A percentile compares a stretch with the other conserved stretches of the same genome.
phyloP scores from a whole-genome alignment of 1,139 yeast genomes.

The Pichiaceae sp. region DNA sequence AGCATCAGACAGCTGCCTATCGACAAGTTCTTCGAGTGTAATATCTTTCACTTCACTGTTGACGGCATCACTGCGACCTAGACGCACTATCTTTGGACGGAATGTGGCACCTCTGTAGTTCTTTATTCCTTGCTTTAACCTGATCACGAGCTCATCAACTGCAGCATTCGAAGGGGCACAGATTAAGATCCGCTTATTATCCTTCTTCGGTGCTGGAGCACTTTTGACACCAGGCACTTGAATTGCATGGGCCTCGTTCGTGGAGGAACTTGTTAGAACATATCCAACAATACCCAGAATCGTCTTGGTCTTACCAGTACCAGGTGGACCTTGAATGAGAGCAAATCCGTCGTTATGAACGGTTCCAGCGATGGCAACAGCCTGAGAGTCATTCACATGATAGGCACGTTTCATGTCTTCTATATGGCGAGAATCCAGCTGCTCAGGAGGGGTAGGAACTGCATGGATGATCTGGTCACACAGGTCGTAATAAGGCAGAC shows the following conservation, averaged over 20 bases:
- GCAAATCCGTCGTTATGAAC: slow-evolving; percentile 68
- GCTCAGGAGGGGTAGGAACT: slow-evolving; percentile 39
- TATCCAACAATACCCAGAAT: slow-evolving; percentile 88
- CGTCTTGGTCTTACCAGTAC: slow-evolving; percentile 97
- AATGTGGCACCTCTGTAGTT: slow-evolving; percentile 49
- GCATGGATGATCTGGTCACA: slow-evolving; percentile 58
- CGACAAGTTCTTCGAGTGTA: slow-evolving; percentile 83
- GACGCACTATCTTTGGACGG: slow-evolving; percentile 70
- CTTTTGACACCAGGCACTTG: slow-evolving; percentile 24
- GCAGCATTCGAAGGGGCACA: slow-evolving; percentile 99
- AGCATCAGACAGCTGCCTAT: slow-evolving; percentile 39
- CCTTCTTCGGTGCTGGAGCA: slow-evolving; percentile 6
- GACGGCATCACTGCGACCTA: slow-evolving; percentile 87
- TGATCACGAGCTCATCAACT: slow-evolving; percentile 88
- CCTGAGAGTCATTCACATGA: slow-evolving; percentile 80
- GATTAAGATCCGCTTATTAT: slow-evolving; percentile 48
- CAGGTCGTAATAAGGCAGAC: slow-evolving; percentile 74
- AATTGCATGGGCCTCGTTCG: slow-evolving; percentile 26
- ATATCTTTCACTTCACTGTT: slow-evolving; percentile 75
- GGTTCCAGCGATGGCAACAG: slow-evolving; percentile 75
- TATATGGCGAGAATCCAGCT: slow-evolving; percentile 25
- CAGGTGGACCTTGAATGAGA: slow-evolving; percentile 95
- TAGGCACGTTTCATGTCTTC: slow-evolving; percentile 35
- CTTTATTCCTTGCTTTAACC: slow-evolving; percentile 68
- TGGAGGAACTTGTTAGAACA: slow-evolving; percentile 38